Conservation (phyloP, 2,329 filamentous ascomycete species). For the Ophiostoma australiae region DNA sequence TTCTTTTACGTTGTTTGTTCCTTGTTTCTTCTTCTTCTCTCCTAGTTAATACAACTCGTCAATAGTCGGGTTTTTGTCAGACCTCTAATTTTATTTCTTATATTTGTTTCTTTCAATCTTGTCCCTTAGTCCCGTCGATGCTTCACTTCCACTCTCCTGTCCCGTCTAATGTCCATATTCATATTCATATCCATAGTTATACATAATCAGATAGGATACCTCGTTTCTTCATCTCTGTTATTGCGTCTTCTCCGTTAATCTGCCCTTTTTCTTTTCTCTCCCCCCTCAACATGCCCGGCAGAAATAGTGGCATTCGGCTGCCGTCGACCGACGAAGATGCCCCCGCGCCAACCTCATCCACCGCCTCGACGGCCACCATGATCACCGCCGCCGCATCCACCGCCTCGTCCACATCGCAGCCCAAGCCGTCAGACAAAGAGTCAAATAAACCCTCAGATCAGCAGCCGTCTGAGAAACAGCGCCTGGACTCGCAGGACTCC, state of each 20-base stretch:
- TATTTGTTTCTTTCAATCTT: background rate
- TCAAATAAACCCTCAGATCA: background rate
- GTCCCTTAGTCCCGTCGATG: background rate
- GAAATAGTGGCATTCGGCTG: slow-evolving; percentile 16
- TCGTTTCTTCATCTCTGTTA: background rate
- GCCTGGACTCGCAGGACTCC: background rate
- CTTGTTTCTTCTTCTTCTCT: background rate
- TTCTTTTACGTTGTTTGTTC: background rate
- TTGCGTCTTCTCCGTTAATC: background rate
- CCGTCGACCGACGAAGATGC: slow-evolving; percentile 19
- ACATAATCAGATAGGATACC: background rate
- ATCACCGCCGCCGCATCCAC: slow-evolving; percentile 14
- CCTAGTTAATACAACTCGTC: background rate
- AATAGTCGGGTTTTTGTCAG: too few species aligned
- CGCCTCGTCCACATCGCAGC: slow-evolving; percentile 15
- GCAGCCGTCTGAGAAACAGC: background rate
- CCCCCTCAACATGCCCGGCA: slow-evolving; percentile 13
- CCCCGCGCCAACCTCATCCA: slow-evolving; percentile 8
- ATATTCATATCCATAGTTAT: background rate
- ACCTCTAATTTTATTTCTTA: background rate
- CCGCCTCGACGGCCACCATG: slow-evolving; percentile 21
- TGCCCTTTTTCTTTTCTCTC: background rate
- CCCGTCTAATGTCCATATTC: background rate
- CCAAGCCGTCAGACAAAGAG: background rate
- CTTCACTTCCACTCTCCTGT: background rate